Evolutionary conservation across 495 filamentous ascomycete species (phyloP), one percentile per base, ranked within the genome.

Genomic region (Aspergillus sclerotioniger): DNA sequence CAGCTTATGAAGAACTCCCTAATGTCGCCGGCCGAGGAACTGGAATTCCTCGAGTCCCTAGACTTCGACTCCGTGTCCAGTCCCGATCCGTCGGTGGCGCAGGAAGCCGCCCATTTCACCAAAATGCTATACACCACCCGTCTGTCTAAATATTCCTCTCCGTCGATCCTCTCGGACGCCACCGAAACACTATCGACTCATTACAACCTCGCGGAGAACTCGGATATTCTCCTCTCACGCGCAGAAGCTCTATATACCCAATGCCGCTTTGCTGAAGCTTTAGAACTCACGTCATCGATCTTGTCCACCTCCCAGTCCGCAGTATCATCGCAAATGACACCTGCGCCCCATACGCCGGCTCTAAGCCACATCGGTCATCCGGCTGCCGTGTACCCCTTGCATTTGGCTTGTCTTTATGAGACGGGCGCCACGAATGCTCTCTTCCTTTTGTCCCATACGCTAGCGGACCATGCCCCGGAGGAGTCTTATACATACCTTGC

Each of bases 11-110:
- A 92, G 76, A 98, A 98, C 71, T 89, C 87, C 17, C 83, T 98
- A 25, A 95, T 99, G 90, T 92, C 92, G n/a, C 93, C 95, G 2
- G 87, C 92, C 39, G 95, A 99, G 71, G 94, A 99, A 68, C 91
- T 94, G 81, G 80, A 88, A 37, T 97, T 99, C 60, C 80, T 99
- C 31, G 89, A 93, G 59, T 90, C 89, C 20, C 79, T 99, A 10
- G 90, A 96, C 71, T 99, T 98, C 68, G 90, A 94, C 66, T 82
- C 87, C 8, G 84, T 97, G 32, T 77, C 79, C 8, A 80, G 83
- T 0, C 71, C 79, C 0, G 82, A 87, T 63, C 78, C 81, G 6
- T 82, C 85, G 0, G 74, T 80, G 13, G 80, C 87, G 5, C 88
- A 92, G 67, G 90, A 96, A 77, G 89, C 90, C 7, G 90, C 89